Evolutionary conservation across 2,329 filamentous ascomycete genomes (phyloP), one percentile per base, ranked within the genome.

Genomic region (Ascochyta viciae-villosae): DNA sequence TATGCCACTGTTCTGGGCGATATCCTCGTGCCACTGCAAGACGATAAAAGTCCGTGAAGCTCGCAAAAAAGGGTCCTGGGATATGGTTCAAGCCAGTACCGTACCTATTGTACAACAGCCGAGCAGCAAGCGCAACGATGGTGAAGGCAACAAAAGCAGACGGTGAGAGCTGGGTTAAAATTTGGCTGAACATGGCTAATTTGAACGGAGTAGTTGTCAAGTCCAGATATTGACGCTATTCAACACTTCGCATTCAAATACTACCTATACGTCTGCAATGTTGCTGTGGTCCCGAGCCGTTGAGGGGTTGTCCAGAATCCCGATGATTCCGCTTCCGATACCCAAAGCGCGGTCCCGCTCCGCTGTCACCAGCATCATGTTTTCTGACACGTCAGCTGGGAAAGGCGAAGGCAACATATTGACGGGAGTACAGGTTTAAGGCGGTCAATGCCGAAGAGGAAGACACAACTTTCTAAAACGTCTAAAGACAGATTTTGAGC

Each of bases 21-120:
- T 91, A 90, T 1, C 83, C 81, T 3, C 91, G 85, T 54, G 72
- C 74, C 61, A 90, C 87, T 63, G 82, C 80, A 61, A 91, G 85
- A 13, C 89, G 81, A 88, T 89, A 93, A 78, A 84, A 85, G 67
- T 92, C 83, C 8, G 87, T 89, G 38, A 83, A 77, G 1, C 77
- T 86, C 15, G 89, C 90, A 31, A 90, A 65, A 31, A 87, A 80
- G 0, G 89, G 89, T 0, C 90, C 90, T 0, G 90, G 89, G 61
- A 89, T 19, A 12, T 54, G 45, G 10, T 24, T 48, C n/a, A 54
- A 34, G 10, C 45, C 40, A 2, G 39, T 40, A 2, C n/a, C 51
- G 29, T 49, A 54, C 13, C 33, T 49, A 15, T 54, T 54, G 40
- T 44, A 43, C 27, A 40, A 19, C 6, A 54, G 26, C 19, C 44